Evolutionary conservation across 2,329 filamentous ascomycete genomes (phyloP), one percentile per base, ranked within the genome.

Genomic region (Cordyceps militaris): DNA sequence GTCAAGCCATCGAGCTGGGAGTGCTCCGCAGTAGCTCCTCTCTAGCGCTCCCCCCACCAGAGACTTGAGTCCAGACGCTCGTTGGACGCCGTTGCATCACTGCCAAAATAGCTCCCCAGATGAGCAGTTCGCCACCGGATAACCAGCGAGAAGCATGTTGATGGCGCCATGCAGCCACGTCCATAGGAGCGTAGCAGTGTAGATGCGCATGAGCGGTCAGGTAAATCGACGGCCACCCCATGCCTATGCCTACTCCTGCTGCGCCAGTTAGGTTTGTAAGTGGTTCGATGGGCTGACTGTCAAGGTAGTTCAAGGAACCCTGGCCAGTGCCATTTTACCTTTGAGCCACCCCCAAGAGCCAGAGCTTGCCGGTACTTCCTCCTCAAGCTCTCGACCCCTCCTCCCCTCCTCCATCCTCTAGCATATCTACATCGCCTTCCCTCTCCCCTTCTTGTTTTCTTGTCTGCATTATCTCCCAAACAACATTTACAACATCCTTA

Each of bases 221-320:
- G n/a, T n/a, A n/a, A n/a, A n/a, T n/a, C n/a, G n/a, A n/a, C n/a
- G n/a, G n/a, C n/a, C n/a, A n/a, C n/a, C n/a, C n/a, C n/a, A n/a
- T n/a, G n/a, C n/a, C n/a, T n/a, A n/a, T n/a, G n/a, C 23, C 43
- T 28, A 28, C 4, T 13, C 8, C 8, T 23, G 21, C 19, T 11
- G 34, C 4, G n/a, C 34, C 8, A 16, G 34, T 32, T 8, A 10
- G n/a, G 38, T 10, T 21, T 53, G n/a, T n/a, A 24, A 30, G 28
- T 54, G 50, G 50, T 53, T 53, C 50, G 38, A 53, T 28, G 24
- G 36, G 46, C 46, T 34, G 46, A 23, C 42, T 26, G 14, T 28
- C n/a, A 16, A 38, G 36, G 8, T 30, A 16, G 24, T 36, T 11
- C 38, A 21, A 43, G n/a, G 7, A 32, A 44, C 19, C 48, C 49